phyloP scores from a whole-genome alignment of 805 yeast species.

The Starmerella apicola region DNA sequence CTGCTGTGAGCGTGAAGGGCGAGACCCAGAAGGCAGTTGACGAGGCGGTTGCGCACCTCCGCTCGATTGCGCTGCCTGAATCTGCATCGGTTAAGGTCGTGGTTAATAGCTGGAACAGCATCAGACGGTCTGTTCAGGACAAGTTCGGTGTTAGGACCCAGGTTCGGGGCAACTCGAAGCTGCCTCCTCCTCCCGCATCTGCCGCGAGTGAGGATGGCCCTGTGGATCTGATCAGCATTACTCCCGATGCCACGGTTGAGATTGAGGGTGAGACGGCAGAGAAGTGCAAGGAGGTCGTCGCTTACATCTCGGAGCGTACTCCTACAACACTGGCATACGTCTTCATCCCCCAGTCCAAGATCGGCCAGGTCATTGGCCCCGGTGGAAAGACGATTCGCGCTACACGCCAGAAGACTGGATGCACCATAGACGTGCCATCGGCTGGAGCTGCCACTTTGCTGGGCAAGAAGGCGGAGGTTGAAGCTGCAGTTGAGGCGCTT shows the following conservation, averaged over 20 bases:
- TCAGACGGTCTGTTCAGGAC: constrained; percentile 1
- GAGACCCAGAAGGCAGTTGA: constrained; percentile 57
- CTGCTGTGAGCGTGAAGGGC: constrained; percentile 42
- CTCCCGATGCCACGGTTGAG: neutral
- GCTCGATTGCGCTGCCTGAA: constrained; percentile 42
- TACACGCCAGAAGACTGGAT: constrained; percentile 42
- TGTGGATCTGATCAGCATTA: neutral
- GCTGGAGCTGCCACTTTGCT: constrained; percentile 7
- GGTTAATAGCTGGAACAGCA: constrained; percentile 38
- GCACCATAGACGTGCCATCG: constrained; percentile 16
- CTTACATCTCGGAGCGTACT: constrained; percentile 36
- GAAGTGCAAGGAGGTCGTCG: constrained; percentile 41
- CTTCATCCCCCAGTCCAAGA: constrained; percentile 40
- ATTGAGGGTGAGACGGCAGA: constrained; percentile 41
- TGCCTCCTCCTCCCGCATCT: neutral
- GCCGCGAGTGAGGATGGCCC: neutral
- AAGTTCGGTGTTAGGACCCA: constrained; percentile 2
- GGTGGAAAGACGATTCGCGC: constrained; percentile 55
- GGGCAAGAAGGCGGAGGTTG: constrained; percentile 11
- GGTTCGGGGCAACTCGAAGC: neutral
- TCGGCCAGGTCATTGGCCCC: constrained; percentile 48
- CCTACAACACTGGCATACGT: constrained; percentile 48
- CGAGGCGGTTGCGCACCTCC: constrained; percentile 40
- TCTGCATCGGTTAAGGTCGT: constrained; percentile 43
- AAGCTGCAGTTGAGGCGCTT: constrained; percentile 10